A percentile compares a stretch with the other conserved stretches of the same genome.
phyloP scores from a whole-genome alignment of 129 eudicot genomes.

The Gnaphalium uliginosum region DNA sequence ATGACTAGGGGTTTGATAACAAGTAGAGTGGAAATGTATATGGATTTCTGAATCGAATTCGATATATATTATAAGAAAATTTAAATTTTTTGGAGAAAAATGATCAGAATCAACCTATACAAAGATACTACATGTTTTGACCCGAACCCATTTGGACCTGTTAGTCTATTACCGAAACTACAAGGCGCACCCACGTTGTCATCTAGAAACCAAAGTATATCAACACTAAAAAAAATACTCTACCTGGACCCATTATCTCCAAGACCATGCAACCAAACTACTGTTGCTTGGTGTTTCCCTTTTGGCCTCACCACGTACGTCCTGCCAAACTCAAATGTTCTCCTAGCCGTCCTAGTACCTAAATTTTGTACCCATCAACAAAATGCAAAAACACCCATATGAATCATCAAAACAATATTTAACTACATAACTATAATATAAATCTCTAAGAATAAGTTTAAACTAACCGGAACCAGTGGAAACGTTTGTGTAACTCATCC shows the following conservation, averaged over 20 bases:
- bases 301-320: slow-evolving; percentile 97
- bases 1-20: no score
- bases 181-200: background rate
- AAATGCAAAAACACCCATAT: background rate
- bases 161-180: slow-evolving; percentile 1
- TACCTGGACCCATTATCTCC: slow-evolving; percentile 99
- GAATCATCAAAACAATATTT: background rate
- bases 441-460: background rate
- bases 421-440: background rate
- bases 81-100: background rate
- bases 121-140: background rate
- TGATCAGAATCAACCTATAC: background rate
- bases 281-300: slow-evolving; percentile 95
- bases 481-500: slow-evolving; percentile 75
- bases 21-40: no score
- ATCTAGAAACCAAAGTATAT: slow-evolving; percentile 1
- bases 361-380: slow-evolving; percentile 20
- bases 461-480: slow-evolving; percentile 92
- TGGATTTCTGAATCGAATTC: background rate
- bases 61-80: background rate
- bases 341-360: slow-evolving; percentile 82
- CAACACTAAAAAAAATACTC: background rate
- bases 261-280: slow-evolving; percentile 99
- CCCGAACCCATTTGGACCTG: slow-evolving; percentile 7
- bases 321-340: slow-evolving; percentile 85